phyloP scores from a whole-genome alignment of 2,329 filamentous ascomycete species.

The Chaetomiaceae sp. region DNA sequence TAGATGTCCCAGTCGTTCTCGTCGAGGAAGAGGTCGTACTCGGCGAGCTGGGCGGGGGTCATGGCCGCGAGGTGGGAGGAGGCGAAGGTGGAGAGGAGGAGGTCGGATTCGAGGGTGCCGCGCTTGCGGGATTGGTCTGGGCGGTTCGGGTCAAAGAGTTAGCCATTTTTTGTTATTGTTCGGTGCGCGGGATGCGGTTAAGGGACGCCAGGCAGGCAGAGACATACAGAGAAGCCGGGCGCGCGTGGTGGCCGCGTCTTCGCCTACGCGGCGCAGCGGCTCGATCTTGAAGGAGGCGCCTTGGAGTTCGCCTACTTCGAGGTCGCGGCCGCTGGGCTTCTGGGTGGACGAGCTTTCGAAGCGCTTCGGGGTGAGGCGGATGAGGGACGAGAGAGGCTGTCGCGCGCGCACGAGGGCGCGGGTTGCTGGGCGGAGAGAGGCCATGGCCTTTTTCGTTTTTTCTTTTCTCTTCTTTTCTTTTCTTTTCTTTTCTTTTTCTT shows the following conservation, averaged over 20 bases:
- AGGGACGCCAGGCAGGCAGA: background rate
- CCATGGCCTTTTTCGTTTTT: slow-evolving; percentile 6
- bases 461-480: background rate
- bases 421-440: slow-evolving; percentile 15
- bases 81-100: slow-evolving; percentile 94
- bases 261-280: slow-evolving; percentile 78
- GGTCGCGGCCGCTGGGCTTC: slow-evolving; percentile 43
- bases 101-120: slow-evolving; percentile 91
- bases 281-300: slow-evolving; percentile 83
- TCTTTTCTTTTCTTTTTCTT: background rate
- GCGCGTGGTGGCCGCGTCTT: slow-evolving; percentile 80
- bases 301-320: slow-evolving; percentile 81
- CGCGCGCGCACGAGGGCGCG: slow-evolving; percentile 9
- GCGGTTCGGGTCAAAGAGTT: too few relatives aligned
- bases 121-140: slow-evolving; percentile 94
- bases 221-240: slow-evolving; percentile 69
- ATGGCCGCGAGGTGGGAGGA: slow-evolving; percentile 71
- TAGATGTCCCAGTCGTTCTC: slow-evolving; percentile 99
- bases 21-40: slow-evolving; percentile 91
- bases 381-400: slow-evolving; percentile 18
- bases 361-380: slow-evolving; percentile 15
- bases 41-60: slow-evolving; percentile 65
- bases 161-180: too few relatives aligned
- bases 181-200: background rate
- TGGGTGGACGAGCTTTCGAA: slow-evolving; percentile 18